A percentile compares a stretch with the other conserved stretches of the same genome.
Conservation (phyloP, 169 alveolate species). For the Hammondia hammondi region DNA sequence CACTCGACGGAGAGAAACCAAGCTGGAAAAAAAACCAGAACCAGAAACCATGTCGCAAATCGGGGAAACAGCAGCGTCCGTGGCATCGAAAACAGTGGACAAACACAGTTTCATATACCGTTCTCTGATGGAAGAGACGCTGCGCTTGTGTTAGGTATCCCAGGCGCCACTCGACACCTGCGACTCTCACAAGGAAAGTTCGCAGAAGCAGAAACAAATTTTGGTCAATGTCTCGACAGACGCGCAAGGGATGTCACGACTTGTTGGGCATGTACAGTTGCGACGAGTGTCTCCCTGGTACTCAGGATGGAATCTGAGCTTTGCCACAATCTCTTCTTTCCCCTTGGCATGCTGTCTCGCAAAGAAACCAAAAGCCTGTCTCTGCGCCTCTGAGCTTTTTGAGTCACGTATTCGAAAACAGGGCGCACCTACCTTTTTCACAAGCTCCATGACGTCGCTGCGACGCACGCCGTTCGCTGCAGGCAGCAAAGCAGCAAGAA, state of each 20-base stretch:
- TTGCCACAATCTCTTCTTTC: neutral
- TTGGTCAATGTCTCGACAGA: too few species aligned
- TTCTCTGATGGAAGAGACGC: too few species aligned
- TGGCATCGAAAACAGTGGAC: too few species aligned
- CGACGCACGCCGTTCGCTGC: constrained; percentile 30
- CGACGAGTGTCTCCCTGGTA: neutral
- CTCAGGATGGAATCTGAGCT: neutral
- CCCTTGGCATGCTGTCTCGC: neutral
- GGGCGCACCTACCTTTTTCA: neutral
- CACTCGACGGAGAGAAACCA: constrained; percentile 12
- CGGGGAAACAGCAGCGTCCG: too few species aligned
- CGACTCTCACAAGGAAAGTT: too few species aligned
- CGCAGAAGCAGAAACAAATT: too few species aligned
- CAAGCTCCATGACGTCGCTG: constrained; percentile 12
- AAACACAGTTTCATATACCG: too few species aligned
- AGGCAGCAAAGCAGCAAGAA: neutral
- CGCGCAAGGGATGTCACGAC: too few species aligned
- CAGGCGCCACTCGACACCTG: too few species aligned
- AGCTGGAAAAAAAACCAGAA: neutral
- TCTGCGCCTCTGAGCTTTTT: neutral
- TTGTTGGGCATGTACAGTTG: neutral
- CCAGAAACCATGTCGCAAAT: neutral
- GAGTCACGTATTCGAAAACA: neutral
- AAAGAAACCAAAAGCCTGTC: neutral
- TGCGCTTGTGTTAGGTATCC: too few species aligned